These are phyloP conservation scores for Metarhizium guizhouense DNA, from an alignment of 2,329 filamentous ascomycete genomes.

Conservation along the genomic window DNA sequence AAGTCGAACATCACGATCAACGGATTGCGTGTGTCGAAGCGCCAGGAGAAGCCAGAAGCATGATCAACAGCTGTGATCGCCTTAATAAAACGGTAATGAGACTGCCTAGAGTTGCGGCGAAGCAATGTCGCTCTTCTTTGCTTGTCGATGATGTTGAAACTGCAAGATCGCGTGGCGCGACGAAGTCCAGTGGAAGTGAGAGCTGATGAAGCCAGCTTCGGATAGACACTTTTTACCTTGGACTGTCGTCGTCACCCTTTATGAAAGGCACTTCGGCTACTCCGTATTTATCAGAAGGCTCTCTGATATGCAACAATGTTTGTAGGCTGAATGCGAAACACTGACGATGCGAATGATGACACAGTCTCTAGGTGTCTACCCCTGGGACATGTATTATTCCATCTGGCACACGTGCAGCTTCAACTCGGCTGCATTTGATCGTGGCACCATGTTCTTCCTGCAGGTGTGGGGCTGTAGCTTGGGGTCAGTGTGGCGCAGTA, in stretches of 20 bases:
- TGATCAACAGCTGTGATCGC: neutral
- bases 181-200: neutral
- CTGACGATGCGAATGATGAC: neutral
- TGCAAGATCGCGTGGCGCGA: neutral
- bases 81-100: neutral
- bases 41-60: neutral
- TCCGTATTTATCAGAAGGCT: neutral
- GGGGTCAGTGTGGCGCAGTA: no score
- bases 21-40: neutral
- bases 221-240: neutral
- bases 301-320: neutral
- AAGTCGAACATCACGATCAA: constrained; percentile 5
- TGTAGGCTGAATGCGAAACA: neutral
- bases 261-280: neutral
- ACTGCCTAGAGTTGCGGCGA: no score
- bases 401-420: neutral
- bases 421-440: neutral
- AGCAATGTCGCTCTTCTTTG: neutral
- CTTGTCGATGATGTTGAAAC: neutral
- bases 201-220: neutral
- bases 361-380: neutral
- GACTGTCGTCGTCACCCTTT: neutral
- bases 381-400: neutral
- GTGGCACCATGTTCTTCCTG: neutral
- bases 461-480: no score